Percentiles rank a stretch among this genome's conserved stretches.
These are phyloP conservation scores for Citrus sinensis DNA, from an alignment of 345 rosid genomes.

Conservation along the genomic window DVS_A1.0 CM039167.1:7082501-7083000, in stretches of 20 bases:
- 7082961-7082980: not conserved
- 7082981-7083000: not conserved
- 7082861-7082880: not conserved
- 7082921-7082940: not conserved
- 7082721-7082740: not conserved
- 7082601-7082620: not conserved
- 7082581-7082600: not conserved
- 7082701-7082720: not conserved
- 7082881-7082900: not conserved
- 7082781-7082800: not conserved
- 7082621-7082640: not conserved
- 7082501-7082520: too few species aligned
- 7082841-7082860: not conserved
- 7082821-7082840: not conserved
- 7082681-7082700: too few species aligned
- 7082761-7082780: not conserved
- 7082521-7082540: not conserved
- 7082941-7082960: not conserved
- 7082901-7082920: not conserved
- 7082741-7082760: not conserved
- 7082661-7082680: too few species aligned
- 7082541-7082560: not conserved
- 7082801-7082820: not conserved
- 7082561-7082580: not conserved
- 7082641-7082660: not conserved